Conservation (phyloP, 73 alveolate genomes). For the Blepharisma stoltei region DNA sequence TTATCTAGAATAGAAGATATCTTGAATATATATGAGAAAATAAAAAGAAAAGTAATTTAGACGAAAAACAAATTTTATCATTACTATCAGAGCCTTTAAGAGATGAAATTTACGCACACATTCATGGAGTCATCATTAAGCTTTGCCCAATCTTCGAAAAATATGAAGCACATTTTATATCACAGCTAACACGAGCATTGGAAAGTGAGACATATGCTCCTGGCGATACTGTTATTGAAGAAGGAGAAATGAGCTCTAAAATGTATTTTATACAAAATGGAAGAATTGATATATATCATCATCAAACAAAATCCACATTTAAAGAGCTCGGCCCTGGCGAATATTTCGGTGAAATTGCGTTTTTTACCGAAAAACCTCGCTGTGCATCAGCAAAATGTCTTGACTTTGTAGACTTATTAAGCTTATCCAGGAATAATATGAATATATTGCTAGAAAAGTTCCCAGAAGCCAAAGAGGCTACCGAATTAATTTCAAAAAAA, state of each 20-base stretch:
- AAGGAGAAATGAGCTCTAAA: constrained; percentile 56
- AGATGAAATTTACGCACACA: constrained; percentile 47
- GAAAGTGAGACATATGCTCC: constrained; percentile 68
- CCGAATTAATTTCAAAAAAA: not conserved
- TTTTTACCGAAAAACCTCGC: constrained; percentile 72
- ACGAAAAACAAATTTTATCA: constrained; percentile 51
- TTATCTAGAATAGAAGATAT: constrained; percentile 63
- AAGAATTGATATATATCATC: constrained; percentile 51
- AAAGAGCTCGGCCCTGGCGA: constrained; percentile 57
- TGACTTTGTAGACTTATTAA: constrained; percentile 62
- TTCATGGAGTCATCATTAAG: constrained; percentile 39
- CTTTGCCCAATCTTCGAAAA: constrained; percentile 37
- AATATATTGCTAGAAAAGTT: constrained; percentile 11
- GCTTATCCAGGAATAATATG: not conserved
- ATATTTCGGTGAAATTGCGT: constrained; percentile 81
- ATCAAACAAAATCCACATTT: constrained; percentile 51
- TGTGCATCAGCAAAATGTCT: constrained; percentile 67
- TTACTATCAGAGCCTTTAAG: constrained; percentile 34
- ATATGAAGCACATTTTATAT: constrained; percentile 33
- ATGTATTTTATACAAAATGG: constrained; percentile 58
- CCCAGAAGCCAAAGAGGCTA: constrained; percentile 18
- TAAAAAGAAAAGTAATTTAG: constrained; percentile 43
- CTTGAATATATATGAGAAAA: constrained; percentile 64
- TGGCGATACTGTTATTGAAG: constrained; percentile 69
- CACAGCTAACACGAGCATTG: constrained; percentile 39